Conservation (phyloP, 1,284 basidiomycete species). For the Melampsora americana region DNA sequence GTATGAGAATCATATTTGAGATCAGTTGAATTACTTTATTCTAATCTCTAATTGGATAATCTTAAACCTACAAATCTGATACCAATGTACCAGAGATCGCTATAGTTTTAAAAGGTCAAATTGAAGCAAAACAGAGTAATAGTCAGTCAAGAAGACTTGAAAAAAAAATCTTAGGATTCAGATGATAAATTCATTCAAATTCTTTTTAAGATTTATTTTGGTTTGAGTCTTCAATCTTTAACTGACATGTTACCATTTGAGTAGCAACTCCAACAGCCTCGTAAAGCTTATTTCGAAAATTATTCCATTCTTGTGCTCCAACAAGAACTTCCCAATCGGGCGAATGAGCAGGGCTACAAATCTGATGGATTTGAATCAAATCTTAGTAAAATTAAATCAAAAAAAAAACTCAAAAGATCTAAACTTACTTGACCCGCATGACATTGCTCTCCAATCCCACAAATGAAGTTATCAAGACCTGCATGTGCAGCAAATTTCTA, state of each 20-base stretch:
- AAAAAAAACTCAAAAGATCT: background rate
- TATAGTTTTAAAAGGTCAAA: background rate
- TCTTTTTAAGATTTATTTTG: background rate
- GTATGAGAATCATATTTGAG: background rate
- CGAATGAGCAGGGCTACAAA: conserved; percentile 28
- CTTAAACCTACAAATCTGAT: conserved; percentile 17
- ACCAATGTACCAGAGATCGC: conserved; percentile 32
- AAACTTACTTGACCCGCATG: conserved; percentile 23
- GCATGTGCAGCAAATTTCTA: conserved; percentile 24
- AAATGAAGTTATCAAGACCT: conserved; percentile 31
- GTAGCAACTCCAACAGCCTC: conserved; percentile 26
- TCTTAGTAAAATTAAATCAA: background rate
- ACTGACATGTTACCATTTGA: conserved; percentile 38
- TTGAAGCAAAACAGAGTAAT: too few species aligned
- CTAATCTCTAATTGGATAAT: background rate
- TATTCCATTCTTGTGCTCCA: conserved; percentile 39
- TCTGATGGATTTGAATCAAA: background rate
- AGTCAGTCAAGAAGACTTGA: background rate
- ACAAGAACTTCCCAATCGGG: conserved; percentile 31
- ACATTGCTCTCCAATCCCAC: conserved; percentile 30
- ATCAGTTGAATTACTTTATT: too few species aligned
- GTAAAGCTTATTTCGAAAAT: conserved; percentile 33
- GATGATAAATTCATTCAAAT: background rate
- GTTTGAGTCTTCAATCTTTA: too few species aligned
- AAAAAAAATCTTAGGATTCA: background rate